Evolutionary conservation across 352 stramenopile species (phyloP), one percentile per base, ranked within the genome.

Genomic region (Pythium grandisporangium): DNA sequence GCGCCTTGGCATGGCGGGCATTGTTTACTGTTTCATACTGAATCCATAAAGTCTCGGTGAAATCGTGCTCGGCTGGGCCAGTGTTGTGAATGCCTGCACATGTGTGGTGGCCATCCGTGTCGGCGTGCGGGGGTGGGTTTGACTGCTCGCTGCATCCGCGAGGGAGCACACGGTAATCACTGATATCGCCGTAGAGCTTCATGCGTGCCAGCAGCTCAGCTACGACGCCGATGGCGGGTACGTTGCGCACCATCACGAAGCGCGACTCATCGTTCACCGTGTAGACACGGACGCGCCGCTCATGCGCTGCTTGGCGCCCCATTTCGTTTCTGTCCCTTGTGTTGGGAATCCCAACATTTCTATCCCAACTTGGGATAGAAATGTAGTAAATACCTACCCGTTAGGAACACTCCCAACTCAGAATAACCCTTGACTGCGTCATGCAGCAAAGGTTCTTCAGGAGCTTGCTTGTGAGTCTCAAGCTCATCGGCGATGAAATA

Each of bases 11-110:
- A 36, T 81, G 66, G 6, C 77, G 71, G 33, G 77, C 73, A 16
- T 84, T 84, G 45, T 82, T 84, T 24, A 84, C 66, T 22, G 64
- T 84, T 54, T 83, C 74, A 54, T 84, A 90, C 37, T 84, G 46
- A 21, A 90, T 48, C 73, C 71, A 87, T 12, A 90, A 45, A 2
- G 62, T 55, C 38, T 90, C 67, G 2, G 63, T 77, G 48, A 83
- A 90, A 12, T 51, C 33, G 19, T 16, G 13, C 13, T 50, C 13
- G 42, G 37, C 14, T n/a, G n/a, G n/a, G n/a, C n/a, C n/a, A n/a
- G n/a, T n/a, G n/a, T n/a, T n/a, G n/a, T n/a, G n/a, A n/a, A n/a
- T n/a, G n/a, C n/a, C n/a, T n/a, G n/a, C n/a, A n/a, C n/a, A n/a
- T n/a, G n/a, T n/a, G n/a, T n/a, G n/a, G n/a, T n/a, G n/a, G 14